Evolutionary conservation across 345 rosid genomes (phyloP), one percentile per base, ranked within the genome.

Genomic region (Erodium maritimum): DNA sequence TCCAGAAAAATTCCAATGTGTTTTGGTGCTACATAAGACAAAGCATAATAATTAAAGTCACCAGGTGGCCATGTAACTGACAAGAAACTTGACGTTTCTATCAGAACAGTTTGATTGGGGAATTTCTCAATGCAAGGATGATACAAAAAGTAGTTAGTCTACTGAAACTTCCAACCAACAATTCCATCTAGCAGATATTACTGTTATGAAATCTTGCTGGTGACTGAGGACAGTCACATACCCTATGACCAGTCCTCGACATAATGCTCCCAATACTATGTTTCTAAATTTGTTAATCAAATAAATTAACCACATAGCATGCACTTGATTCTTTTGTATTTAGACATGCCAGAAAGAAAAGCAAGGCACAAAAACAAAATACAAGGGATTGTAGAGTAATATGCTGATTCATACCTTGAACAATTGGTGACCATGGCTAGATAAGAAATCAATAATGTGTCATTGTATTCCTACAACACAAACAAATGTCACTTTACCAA

Each of bases 391-490:
- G 46, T 12, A 37, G 10, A 3, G 46, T 37, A 11, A 12, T 37
- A 12, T 22, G 46, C 21, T 64, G 34, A 20, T 51, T 56, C 61
- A 58, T 78, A 88, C 96, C 99, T 88, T 67, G 96, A 73, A 67
- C 96, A 89, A 71, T 85, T 93, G 53, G 96, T 93, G 71, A 93
- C 69, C 94, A 87, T 87, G 57, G 96, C 95, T 69, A 89, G 78
- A 75, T 89, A 89, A 51, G 94, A 72, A 57, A 87, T 76, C 80
- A 93, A 76, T 69, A 93, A 67, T 5, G 91, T 89, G 62, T 93
- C 96, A 54, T 80, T 93, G 74, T 93, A 89, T 70, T 91, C 98
- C 98, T 91, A 80, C 17, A 10, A 62, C 29, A 62, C 55, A 17
- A 29, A 10, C 21, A 17, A 51, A 61, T 21, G 48, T 29, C 13